A percentile compares a stretch with the other conserved stretches of the same genome.
These are phyloP conservation scores for Coemansia aciculifera DNA, from an alignment of 192 early-diverging fungal genomes.

Conservation along the genomic window DNA sequence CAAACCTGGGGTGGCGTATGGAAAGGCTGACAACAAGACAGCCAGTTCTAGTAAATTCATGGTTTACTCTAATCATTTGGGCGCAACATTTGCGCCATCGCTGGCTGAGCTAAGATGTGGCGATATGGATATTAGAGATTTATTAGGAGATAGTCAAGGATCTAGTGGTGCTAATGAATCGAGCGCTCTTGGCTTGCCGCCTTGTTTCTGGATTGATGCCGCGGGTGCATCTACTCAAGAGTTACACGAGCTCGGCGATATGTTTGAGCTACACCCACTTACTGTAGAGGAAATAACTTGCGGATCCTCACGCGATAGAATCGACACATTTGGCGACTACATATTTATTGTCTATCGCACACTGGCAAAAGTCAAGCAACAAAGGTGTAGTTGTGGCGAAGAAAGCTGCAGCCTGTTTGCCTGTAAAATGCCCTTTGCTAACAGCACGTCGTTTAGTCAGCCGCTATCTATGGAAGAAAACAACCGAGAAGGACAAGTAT, in stretches of 20 bases:
- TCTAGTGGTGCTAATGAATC: slow-evolving; percentile 12
- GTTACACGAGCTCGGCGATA: slow-evolving; percentile 59
- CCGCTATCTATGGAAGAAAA: neutral
- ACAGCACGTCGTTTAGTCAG: neutral
- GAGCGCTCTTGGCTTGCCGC: neutral
- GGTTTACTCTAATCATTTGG: slow-evolving; percentile 41
- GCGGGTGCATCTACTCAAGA: slow-evolving; percentile 58
- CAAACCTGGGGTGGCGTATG: neutral
- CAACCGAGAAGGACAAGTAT: slow-evolving; percentile 17
- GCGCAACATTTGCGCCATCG: slow-evolving; percentile 17
- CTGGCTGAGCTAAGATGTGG: slow-evolving; percentile 15
- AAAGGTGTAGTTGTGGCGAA: slow-evolving; percentile 3
- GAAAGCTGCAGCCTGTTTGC: neutral
- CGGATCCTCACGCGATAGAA: slow-evolving; percentile 91
- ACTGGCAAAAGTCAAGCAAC: neutral
- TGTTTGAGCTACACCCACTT: slow-evolving; percentile 75
- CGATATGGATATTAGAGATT: slow-evolving; percentile 12
- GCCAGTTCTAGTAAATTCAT: slow-evolving; percentile 14
- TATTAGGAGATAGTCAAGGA: slow-evolving; percentile 11
- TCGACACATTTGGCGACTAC: slow-evolving; percentile 65
- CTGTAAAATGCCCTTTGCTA: neutral
- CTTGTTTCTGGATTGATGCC: slow-evolving; percentile 76
- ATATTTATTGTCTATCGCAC: slow-evolving; percentile 62
- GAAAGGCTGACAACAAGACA: neutral
- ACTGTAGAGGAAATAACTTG: slow-evolving; percentile 87